Evolutionary conservation across 352 stramenopile species (phyloP).

Genomic region (Phytophthora lateralis): DNA sequence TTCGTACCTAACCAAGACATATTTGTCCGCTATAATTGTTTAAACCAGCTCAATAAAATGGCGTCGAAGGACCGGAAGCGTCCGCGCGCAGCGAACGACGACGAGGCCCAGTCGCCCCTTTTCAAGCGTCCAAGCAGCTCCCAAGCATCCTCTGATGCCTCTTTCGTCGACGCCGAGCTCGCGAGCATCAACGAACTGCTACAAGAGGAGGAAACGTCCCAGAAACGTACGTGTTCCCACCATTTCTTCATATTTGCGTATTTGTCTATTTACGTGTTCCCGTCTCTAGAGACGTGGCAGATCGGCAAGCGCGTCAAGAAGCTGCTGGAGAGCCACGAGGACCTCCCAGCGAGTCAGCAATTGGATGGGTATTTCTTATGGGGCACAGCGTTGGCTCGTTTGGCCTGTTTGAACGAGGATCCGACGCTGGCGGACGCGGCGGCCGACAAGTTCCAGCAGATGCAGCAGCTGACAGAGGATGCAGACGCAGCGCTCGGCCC

Average conservation of each 20-base stretch:
- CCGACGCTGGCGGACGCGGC: constrained; percentile 71
- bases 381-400: constrained; percentile 73
- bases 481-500: constrained; percentile 71
- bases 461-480: constrained; percentile 44
- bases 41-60: constrained; percentile 3
- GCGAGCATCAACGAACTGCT: constrained; percentile 61
- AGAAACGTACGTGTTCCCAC: constrained; percentile 45
- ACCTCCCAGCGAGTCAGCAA: constrained; percentile 55
- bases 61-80: constrained; percentile 17
- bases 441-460: constrained; percentile 85
- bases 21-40: background rate
- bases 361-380: constrained; percentile 84
- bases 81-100: constrained; percentile 3
- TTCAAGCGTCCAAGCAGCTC: constrained; percentile 1
- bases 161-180: constrained; percentile 40
- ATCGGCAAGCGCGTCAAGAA: constrained; percentile 87
- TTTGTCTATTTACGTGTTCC: constrained; percentile 3
- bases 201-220: constrained; percentile 66
- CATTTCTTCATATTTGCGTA: constrained; percentile 3
- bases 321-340: constrained; percentile 65
- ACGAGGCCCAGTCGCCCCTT: background rate
- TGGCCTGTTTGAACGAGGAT: constrained; percentile 81
- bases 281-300: constrained; percentile 74
- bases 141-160: background rate
- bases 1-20: background rate